Evolutionary conservation across 2,329 filamentous ascomycete species (phyloP).

Genomic region (Claviceps africana): DNA sequence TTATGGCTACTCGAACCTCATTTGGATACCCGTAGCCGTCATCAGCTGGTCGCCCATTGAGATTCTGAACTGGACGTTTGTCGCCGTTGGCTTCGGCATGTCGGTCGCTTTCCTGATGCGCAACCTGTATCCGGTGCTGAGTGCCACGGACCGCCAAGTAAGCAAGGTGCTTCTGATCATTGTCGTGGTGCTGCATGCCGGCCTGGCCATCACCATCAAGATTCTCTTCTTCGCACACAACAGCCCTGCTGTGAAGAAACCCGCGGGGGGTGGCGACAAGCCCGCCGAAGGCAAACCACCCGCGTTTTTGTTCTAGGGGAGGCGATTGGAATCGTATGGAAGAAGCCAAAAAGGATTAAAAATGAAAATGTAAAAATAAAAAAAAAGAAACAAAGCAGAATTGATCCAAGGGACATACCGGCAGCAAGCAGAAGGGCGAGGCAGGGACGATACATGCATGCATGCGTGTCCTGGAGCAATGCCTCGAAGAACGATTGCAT

Average conservation of each 20-base stretch:
- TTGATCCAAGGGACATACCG: not conserved
- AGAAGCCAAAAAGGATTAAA: too few relatives aligned
- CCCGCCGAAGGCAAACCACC: constrained; percentile 11
- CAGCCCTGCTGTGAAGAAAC: constrained; percentile 35
- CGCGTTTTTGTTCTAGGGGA: constrained; percentile 9
- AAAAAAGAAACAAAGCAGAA: too few relatives aligned
- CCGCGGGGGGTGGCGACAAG: constrained; percentile 13
- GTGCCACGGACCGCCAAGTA: constrained; percentile 80
- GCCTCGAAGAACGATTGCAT: not conserved
- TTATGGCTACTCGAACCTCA: constrained; percentile 91
- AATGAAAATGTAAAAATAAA: too few relatives aligned
- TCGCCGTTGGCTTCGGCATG: constrained; percentile 69
- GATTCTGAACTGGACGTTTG: constrained; percentile 86
- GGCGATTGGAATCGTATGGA: not conserved
- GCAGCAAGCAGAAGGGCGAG: not conserved
- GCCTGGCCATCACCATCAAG: constrained; percentile 88
- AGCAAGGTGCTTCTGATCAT: constrained; percentile 76
- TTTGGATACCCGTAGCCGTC: constrained; percentile 90
- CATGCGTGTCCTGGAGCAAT: not conserved
- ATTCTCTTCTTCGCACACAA: constrained; percentile 85
- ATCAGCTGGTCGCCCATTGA: constrained; percentile 80
- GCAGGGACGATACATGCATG: not conserved
- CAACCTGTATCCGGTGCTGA: constrained; percentile 83
- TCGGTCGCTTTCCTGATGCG: constrained; percentile 74
- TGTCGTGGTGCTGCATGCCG: constrained; percentile 75